Base-by-base conservation (phyloP, 345 rosid species). In the Salix caprea region DNA sequence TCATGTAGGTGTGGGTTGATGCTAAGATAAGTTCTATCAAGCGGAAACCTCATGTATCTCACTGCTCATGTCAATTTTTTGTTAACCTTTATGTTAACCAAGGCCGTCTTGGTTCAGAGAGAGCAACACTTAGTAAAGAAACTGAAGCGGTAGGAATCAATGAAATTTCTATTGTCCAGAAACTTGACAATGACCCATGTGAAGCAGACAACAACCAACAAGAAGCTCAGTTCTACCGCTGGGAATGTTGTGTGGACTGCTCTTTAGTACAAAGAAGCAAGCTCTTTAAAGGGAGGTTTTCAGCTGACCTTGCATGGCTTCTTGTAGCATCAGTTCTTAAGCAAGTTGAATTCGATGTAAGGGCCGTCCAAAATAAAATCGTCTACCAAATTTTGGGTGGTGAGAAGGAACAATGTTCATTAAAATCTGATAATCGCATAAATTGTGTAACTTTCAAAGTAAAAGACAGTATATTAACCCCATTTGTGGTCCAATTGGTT, bases 21-120 rank as follows among this genome's bases (percentile, higher is more conserved):
- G 99, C 91, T 74, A 88, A 79, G 78, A 91, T 93, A 79, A 86
- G 81, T 74, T 89, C 95, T 13, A 85, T 94, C 28, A 87, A 91
- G 89, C 88, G 99, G 79, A 88, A 82, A 82, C 94, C 90, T 69
- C 97, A 93, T 70, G 89, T 83, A 65, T 65, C 83, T 16, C 79
- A 84, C 50, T 94, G 97, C 81, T 80, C 68, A 32, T 94, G 97
- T 81, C 82, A 83, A 72, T 90, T 92, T 73, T 85, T 89, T 46
- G 81, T 94, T 14, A 89, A 84, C 44, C 74, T 87, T 16, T 89
- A 89, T 73, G 77, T 82, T 71, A 83, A 87, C 74, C 87, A 87
- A 77, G 85, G 91, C 67, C 88, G 87, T 70, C 86, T 90, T 48
- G 89, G 92, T 65, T 84, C 77, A 2, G 96, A 91, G 83, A 90